Base-by-base conservation (phyloP, 495 filamentous ascomycete genomes). In the Penicillium paxilli region DNA sequence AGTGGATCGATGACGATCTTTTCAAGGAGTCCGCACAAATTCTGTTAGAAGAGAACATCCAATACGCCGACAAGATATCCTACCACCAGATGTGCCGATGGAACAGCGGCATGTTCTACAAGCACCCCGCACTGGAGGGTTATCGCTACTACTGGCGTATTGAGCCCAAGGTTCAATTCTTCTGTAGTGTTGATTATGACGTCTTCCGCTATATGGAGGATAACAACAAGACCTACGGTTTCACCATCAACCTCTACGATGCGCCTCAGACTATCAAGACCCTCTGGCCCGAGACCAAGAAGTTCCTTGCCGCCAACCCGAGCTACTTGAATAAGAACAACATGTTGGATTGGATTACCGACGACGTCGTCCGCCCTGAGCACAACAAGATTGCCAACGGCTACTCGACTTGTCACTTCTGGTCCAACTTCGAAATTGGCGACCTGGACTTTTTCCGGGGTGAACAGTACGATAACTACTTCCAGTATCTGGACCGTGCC, bases 41-140 rank as follows among this genome's bases (percentile, higher is more conserved):
- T 17, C 82, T 99, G 52, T 76, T 87, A 60, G 91, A 94, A 66
- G 80, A 95, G 58, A 79, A 87, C 3, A 88, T 98, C 40, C 93
- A 98, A 68, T 99, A 98, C 71, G 88, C 87, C 49, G 77, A 83
- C 52, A 89, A 87, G 76, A 65, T 91, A 45, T 96, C 91, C 51
- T 99, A 99, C 74, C 94, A 98, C 69, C 89, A 98, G 73, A 99
- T 99, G 94, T 99, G 94, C 68, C 87, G 94, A 42, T 99, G 93
- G 95, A 98, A 99, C 80, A 93, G 88, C 63, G 94, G 94, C 59
- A 80, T 96, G 66, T 99, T 99, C 82, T 96, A 95, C 77, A 89
- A 94, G 59, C 95, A 99, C 74, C 92, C 92, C 0, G 92, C 90
- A 1, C 84, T 99, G 17, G 75, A 80, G 38, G 71, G 92, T 44